These are phyloP conservation scores for Cyberlindnera misumaiensis DNA, from an alignment of 805 yeast genomes.

Conservation along the genomic window DNA sequence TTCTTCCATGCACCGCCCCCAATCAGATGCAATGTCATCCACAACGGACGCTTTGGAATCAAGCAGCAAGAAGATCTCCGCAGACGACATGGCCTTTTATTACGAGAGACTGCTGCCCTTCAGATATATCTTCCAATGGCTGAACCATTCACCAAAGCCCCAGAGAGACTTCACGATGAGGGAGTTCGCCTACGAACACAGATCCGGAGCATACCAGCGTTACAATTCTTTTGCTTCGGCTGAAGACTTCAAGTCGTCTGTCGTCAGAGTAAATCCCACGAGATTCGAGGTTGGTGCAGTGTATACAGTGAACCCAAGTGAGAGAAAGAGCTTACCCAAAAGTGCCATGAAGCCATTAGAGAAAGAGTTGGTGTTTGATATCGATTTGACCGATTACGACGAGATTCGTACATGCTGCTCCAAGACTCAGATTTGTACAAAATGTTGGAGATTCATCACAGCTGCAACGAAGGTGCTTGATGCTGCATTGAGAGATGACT, in stretches of 20 bases:
- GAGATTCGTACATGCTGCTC: slow-evolving; percentile 88
- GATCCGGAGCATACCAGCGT: slow-evolving; percentile 84
- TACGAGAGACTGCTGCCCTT: slow-evolving; percentile 72
- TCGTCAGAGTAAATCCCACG: slow-evolving; percentile 68
- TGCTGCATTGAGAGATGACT: slow-evolving; percentile 70
- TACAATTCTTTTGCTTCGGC: slow-evolving; percentile 66
- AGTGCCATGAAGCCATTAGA: slow-evolving; percentile 70
- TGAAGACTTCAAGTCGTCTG: slow-evolving; percentile 74
- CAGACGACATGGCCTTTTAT: slow-evolving; percentile 64
- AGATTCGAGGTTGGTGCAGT: slow-evolving; percentile 96
- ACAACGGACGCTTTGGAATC: not conserved
- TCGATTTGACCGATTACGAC: slow-evolving; percentile 96
- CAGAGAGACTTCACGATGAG: slow-evolving; percentile 75
- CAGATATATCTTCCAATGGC: slow-evolving; percentile 77
- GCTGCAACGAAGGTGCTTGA: slow-evolving; percentile 77
- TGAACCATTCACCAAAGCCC: slow-evolving; percentile 77
- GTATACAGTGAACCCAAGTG: slow-evolving; percentile 80
- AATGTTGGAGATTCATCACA: slow-evolving; percentile 91
- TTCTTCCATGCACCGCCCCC: not conserved
- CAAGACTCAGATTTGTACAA: slow-evolving; percentile 74
- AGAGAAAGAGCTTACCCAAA: slow-evolving; percentile 70
- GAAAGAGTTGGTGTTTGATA: slow-evolving; percentile 92
- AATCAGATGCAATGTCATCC: not conserved
- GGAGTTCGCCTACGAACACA: slow-evolving; percentile 88
- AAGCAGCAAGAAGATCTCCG: slow-evolving; percentile 10